Evolutionary conservation across 768 basidiomycete genomes (phyloP).

Genomic region (Bullera alba): DNA sequence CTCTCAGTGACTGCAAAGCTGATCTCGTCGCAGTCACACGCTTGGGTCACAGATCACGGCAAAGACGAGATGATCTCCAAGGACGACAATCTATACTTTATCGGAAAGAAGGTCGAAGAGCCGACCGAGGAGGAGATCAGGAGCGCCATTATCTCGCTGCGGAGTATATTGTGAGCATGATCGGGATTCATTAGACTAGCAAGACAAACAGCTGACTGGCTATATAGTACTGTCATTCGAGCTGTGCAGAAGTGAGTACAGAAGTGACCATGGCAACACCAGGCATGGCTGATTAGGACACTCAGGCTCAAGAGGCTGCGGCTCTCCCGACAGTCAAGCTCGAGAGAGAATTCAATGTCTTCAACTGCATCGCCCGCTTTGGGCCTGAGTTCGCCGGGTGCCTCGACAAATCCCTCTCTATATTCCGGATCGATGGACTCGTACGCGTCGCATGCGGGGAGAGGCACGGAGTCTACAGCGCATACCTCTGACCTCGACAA

Average conservation of each 20-base stretch:
- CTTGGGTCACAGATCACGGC: constrained; percentile 40
- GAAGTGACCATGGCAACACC: not conserved
- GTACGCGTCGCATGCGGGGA: constrained; percentile 16
- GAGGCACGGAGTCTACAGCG: constrained; percentile 3
- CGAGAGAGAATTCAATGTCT: too few relatives aligned
- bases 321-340: too few relatives aligned
- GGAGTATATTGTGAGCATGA: constrained; percentile 41
- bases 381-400: constrained; percentile 6
- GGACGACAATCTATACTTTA: constrained; percentile 36
- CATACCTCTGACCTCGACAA: constrained; percentile 10
- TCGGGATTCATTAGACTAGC: not conserved
- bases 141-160: constrained; percentile 34
- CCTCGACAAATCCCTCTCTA: constrained; percentile 13
- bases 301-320: too few relatives aligned
- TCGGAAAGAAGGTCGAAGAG: constrained; percentile 43
- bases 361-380: constrained; percentile 3
- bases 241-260: constrained; percentile 41
- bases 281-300: too few relatives aligned
- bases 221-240: constrained; percentile 39
- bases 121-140: constrained; percentile 44
- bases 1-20: not conserved
- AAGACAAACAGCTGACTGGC: not conserved
- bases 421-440: constrained; percentile 36
- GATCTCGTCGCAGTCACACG: constrained; percentile 26
- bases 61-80: constrained; percentile 37